Conservation (phyloP, 768 basidiomycete genomes). For the Suillus spraguei region DNA sequence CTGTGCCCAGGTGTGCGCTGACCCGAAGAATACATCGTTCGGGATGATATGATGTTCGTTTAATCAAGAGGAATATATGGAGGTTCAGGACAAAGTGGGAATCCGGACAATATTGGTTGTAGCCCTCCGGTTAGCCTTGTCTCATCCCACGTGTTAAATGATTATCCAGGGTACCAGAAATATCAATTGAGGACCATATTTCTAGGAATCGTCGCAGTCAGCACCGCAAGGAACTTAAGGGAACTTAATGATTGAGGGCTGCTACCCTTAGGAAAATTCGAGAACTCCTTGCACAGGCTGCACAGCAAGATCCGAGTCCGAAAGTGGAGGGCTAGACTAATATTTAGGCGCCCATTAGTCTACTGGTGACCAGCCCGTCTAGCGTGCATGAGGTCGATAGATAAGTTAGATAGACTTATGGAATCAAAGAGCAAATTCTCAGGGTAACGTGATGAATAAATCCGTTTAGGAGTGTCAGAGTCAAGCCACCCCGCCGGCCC, state of each 20-base stretch:
- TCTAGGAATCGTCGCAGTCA: background rate
- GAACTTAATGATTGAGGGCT: background rate
- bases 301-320: background rate
- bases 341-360: too few species aligned
- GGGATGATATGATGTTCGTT: constrained; percentile 6
- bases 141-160: background rate
- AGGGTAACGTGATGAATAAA: too few species aligned
- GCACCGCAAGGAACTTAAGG: background rate
- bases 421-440: too few species aligned
- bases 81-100: background rate
- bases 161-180: background rate
- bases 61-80: background rate
- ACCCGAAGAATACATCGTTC: constrained; percentile 20
- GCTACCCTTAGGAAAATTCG: background rate
- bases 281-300: background rate
- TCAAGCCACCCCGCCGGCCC: too few species aligned
- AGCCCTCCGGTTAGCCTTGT: background rate
- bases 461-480: too few species aligned
- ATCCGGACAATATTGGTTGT: background rate
- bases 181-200: background rate
- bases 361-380: too few species aligned
- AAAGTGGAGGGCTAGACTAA: too few species aligned
- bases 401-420: too few species aligned
- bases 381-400: too few species aligned
- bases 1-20: constrained; percentile 17